These are phyloP conservation scores for Homolaphlyctis polyrhiza DNA, from an alignment of 371 early-diverging fungal species.

Conservation along the genomic window DNA sequence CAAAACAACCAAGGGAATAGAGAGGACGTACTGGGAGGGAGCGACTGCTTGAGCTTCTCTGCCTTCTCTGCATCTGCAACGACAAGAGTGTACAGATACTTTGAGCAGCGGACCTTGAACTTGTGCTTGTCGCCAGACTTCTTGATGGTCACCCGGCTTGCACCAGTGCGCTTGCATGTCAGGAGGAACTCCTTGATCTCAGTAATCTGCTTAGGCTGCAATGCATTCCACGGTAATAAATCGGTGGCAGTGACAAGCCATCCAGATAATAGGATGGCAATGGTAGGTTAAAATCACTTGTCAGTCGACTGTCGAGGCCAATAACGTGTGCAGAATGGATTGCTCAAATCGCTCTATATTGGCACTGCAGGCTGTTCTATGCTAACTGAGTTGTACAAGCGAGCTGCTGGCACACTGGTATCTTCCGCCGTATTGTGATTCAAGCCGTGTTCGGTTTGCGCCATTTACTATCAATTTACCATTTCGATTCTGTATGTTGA, in stretches of 20 bases:
- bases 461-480: too few species aligned
- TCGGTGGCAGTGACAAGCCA: too few species aligned
- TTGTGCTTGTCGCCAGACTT: conserved; percentile 93
- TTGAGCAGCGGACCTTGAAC: conserved; percentile 98
- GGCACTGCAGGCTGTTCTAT: too few species aligned
- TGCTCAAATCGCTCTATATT: too few species aligned
- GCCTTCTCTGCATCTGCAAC: conserved; percentile 95
- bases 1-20: too few species aligned
- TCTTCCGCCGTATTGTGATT: not conserved
- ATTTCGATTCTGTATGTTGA: too few species aligned
- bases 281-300: too few species aligned
- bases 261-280: too few species aligned
- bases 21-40: conserved; percentile 35
- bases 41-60: conserved; percentile 81
- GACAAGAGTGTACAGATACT: conserved; percentile 95
- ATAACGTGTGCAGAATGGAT: too few species aligned
- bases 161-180: conserved; percentile 94
- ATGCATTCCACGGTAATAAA: too few species aligned
- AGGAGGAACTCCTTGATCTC: conserved; percentile 98
- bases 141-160: conserved; percentile 92
- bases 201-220: conserved; percentile 93
- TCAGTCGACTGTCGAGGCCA: too few species aligned
- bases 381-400: too few species aligned
- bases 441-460: not conserved
- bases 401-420: not conserved